Evolutionary conservation across 2,329 filamentous ascomycete species (phyloP), one percentile per base, ranked within the genome.

Genomic region (Colletotrichum costaricense): DNA sequence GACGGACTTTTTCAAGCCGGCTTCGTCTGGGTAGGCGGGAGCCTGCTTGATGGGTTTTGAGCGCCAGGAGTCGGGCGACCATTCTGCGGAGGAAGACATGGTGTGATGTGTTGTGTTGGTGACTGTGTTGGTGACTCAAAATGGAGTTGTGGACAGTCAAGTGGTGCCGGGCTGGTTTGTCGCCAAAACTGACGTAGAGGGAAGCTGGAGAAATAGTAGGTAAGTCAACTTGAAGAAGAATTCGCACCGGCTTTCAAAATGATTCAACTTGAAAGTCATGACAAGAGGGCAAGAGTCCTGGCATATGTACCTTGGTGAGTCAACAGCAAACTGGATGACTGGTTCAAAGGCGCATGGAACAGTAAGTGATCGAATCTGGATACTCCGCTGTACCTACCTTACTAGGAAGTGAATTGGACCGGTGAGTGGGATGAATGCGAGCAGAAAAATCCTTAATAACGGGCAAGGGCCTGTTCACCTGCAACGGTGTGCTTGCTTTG

Each of bases 21-120:
- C 80, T 54, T 86, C 81, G 78, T 95, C 91, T 3, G 90, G 88
- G 81, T 96, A 96, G 46, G 88, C 84, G 33, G 94, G 93, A 14
- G 89, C 86, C 82, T 97, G 94, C 82, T 94, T 94, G 82, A 95
- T 93, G 54, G 93, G 93, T 82, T 94, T 95, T 68, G 89, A 87
- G 77, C 91, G 89, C 94, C 94, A 97, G 56, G 94, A 93, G 79
- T 86, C 85, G 8, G 90, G 92, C 12, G 86, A 83, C 91, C 91
- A 93, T 72, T 69, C 46, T 67, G 62, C 5, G 54, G 72, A 26
- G 28, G 67, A 73, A 6, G 70, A 73, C 70, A 73, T 73, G 69
- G 35, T 55, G 68, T 5, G 57, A n/a, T 59, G 22, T 60, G 35
- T 22, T 22, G 5, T 33, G 46, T 4, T 46, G 52, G 26, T 55